Conservation (phyloP, 441 rosid species). For the Populus hybrid region DNA sequence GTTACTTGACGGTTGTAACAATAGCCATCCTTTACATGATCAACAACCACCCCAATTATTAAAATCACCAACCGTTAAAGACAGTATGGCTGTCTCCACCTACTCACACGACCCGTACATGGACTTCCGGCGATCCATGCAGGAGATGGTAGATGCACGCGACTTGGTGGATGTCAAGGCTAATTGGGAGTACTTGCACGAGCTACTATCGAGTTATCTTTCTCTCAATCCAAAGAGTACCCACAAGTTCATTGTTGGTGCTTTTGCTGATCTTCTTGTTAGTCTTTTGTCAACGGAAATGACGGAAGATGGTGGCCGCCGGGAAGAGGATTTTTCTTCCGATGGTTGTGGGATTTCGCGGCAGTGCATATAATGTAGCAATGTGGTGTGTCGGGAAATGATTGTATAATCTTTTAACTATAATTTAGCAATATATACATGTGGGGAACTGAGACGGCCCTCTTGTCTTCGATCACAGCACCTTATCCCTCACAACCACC, state of each 20-base stretch:
- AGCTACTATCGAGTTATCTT: slow-evolving; percentile 70
- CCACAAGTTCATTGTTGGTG: slow-evolving; percentile 65
- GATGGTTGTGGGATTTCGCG: slow-evolving; percentile 11
- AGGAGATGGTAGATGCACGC: slow-evolving; percentile 88
- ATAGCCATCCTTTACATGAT: background rate
- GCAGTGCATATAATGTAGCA: slow-evolving; percentile 12
- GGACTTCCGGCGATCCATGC: slow-evolving; percentile 86
- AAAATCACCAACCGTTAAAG: slow-evolving; percentile 20
- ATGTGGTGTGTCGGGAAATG: slow-evolving; percentile 15
- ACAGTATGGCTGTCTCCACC: slow-evolving; percentile 52
- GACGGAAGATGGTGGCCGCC: background rate
- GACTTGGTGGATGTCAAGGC: slow-evolving; percentile 45
- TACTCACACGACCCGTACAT: slow-evolving; percentile 76
- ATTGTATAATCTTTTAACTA: slow-evolving; percentile 20
- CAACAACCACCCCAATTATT: background rate
- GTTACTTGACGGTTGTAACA: background rate
- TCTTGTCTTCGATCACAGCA: background rate
- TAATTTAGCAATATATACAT: slow-evolving; percentile 12
- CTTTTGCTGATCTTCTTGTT: slow-evolving; percentile 75
- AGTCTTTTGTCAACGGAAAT: slow-evolving; percentile 43
- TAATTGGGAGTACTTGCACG: slow-evolving; percentile 70
- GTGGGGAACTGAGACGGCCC: slow-evolving; percentile 28
- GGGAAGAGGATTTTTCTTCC: background rate
- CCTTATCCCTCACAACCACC: slow-evolving; percentile 18
- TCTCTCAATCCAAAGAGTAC: slow-evolving; percentile 60